Conservation (phyloP, 805 yeast genomes). For the Komagataella phaffii region DNA sequence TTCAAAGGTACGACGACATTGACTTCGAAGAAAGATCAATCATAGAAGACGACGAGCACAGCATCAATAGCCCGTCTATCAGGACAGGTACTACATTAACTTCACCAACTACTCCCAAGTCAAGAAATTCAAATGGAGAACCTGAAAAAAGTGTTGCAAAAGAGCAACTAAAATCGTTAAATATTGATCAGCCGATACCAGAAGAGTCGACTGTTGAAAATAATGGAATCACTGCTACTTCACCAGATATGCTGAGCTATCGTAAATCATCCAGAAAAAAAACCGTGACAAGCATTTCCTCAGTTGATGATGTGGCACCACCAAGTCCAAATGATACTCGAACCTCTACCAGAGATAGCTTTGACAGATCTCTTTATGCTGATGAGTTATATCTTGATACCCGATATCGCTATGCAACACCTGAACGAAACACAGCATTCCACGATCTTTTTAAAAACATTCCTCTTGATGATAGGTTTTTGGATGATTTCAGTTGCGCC, state of each 20-base stretch:
- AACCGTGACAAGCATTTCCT: slow-evolving; percentile 8
- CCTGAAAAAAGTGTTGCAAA: neutral
- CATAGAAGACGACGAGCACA: neutral
- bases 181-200: neutral
- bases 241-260: slow-evolving; percentile 17
- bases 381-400: slow-evolving; percentile 49
- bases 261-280: slow-evolving; percentile 11
- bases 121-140: neutral
- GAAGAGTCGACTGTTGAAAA: slow-evolving; percentile 3
- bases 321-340: neutral
- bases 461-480: slow-evolving; percentile 53
- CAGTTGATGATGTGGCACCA: slow-evolving; percentile 4
- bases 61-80: neutral
- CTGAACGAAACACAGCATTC: slow-evolving; percentile 57
- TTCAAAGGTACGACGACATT: neutral
- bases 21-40: slow-evolving; percentile 3
- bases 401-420: slow-evolving; percentile 48
- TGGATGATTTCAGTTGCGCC: slow-evolving; percentile 89
- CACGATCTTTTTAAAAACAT: slow-evolving; percentile 61
- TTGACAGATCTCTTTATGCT: slow-evolving; percentile 33
- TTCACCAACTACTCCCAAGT: neutral
- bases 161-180: neutral
- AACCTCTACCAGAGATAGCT: neutral
- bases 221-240: slow-evolving; percentile 6
- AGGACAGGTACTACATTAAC: neutral